Conservation (phyloP, 2,329 filamentous ascomycete species). For the Penicillium sp. region DNA sequence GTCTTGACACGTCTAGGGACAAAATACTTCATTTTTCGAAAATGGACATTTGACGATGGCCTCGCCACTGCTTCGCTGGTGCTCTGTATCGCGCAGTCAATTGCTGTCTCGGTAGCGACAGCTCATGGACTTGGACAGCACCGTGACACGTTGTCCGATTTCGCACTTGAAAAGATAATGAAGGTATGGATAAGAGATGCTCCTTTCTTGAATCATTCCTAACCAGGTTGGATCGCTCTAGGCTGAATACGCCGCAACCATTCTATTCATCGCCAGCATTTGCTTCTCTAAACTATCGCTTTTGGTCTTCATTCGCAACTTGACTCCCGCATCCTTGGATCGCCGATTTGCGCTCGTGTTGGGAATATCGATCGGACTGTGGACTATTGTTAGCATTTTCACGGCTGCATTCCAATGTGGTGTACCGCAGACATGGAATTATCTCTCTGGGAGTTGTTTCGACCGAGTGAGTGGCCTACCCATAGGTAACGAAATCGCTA, state of each 20-base stretch:
- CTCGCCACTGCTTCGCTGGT: slow-evolving; percentile 21
- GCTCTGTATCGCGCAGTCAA: slow-evolving; percentile 20
- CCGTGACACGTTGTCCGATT: slow-evolving; percentile 6
- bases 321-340: slow-evolving; percentile 22
- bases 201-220: neutral
- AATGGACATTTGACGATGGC: slow-evolving; percentile 24
- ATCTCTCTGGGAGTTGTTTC: slow-evolving; percentile 21
- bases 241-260: slow-evolving; percentile 23
- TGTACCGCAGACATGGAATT: slow-evolving; percentile 21
- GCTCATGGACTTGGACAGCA: slow-evolving; percentile 25
- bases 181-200: slow-evolving; percentile 12
- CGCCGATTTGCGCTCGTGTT: slow-evolving; percentile 17
- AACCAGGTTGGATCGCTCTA: neutral
- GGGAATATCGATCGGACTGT: slow-evolving; percentile 12
- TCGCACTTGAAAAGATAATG: slow-evolving; percentile 14
- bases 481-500: neutral
- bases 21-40: slow-evolving; percentile 26
- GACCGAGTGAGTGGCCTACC: slow-evolving; percentile 14
- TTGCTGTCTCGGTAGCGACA: slow-evolving; percentile 24
- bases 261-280: slow-evolving; percentile 24
- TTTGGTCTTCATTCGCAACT: slow-evolving; percentile 23
- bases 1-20: slow-evolving; percentile 25
- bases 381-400: slow-evolving; percentile 17
- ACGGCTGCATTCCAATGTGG: slow-evolving; percentile 22
- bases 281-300: slow-evolving; percentile 27